Evolutionary conservation across 2,329 filamentous ascomycete genomes (phyloP), one percentile per base, ranked within the genome.

Genomic region (Phialemonium atrogriseum): DNA sequence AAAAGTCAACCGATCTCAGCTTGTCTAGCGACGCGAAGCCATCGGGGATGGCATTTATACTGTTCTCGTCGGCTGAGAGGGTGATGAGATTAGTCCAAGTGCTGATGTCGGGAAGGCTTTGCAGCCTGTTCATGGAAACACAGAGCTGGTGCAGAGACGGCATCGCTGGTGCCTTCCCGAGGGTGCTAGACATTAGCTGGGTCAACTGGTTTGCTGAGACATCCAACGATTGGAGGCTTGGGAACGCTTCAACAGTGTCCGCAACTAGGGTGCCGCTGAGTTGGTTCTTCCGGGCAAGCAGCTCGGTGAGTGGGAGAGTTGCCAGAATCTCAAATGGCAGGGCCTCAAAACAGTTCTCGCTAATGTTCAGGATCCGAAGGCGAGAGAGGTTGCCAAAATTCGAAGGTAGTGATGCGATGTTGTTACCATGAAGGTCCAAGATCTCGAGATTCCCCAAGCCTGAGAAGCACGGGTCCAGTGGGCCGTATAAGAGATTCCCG

Each of bases 381-480:
- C 71, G 72, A 3, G 64, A 61, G 40, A 96, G 69, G 17, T 73
- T 70, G n/a, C 69, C 68, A 2, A 95, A 51, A 10, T 72, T 70
- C 8, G 70, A 58, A 0, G 87, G 84, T 11, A 98, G 62, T 2
- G 68, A 66, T 7, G 79, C 76, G 13, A 98, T 67, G 38, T 77
- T 74, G 56, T 98, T 98, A 10, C 73, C 73, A 40, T 85, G 84
- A 7, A 96, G 50, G 41, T 96, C 88, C 7, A 96, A 64, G 12
- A 78, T 70, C 52, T 95, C 87, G 1, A 98, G 66, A 30, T 78
- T 76, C 21, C 56, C 60, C 11, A 96, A 64, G 5, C 66, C 66
- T 14, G 70, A 63, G 19, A 94, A 65, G n/a, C 63, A 66, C 0
- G 72, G 49, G 26, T 80, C 70, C 3, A 95, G 58, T 1, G 73